Base-by-base conservation (phyloP, 257 asterid genomes). In the Linaria vulgaris region DNA sequence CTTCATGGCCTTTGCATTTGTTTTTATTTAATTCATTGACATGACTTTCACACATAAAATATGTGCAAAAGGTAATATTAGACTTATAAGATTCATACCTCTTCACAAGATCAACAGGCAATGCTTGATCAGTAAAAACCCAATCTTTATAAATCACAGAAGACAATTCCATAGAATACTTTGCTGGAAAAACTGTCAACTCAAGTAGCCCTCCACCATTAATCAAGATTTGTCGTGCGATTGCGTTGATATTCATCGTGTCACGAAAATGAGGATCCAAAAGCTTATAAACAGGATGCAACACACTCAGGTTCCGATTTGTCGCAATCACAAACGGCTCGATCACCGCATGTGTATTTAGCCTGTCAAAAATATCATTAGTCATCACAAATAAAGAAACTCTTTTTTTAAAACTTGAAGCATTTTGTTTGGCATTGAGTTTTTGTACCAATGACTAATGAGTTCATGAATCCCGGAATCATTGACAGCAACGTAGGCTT, bases 291-390 rank as follows among this genome's bases (percentile, higher is more conserved):
- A 87, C 71, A 1, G 95, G 92, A 68, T 87, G 92, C 66, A 87
- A 64, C 55, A 73, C 83, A 25, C 92, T 87, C 1, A 87, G 58
- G 15, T 78, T 83, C 61, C 92, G 74, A 44, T 80, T 84, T 5
- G 88, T 76, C 22, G 95, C 91, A 14, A 87, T 82, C 58, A 87
- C 76, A 66, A 87, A 76, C 15, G 95, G 95, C 74, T 87, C 92
- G 0, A 87, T 76, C 12, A 44, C 87, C 0, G 83, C 91, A 59
- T 83, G 94, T 3, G 90, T 83, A 12, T 72, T 46, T 64, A 86
- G 52, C 85, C 92, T 84, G 72, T 48, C 19, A 58, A 51, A 34
- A n/a, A n/a, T n/a, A n/a, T n/a, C n/a, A n/a, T n/a, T n/a, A n/a
- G n/a, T n/a, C n/a, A n/a, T n/a, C n/a, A n/a, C n/a, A n/a, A n/a